phyloP scores from a whole-genome alignment of 1,284 basidiomycete species.

The Trametes sp. region DNA sequence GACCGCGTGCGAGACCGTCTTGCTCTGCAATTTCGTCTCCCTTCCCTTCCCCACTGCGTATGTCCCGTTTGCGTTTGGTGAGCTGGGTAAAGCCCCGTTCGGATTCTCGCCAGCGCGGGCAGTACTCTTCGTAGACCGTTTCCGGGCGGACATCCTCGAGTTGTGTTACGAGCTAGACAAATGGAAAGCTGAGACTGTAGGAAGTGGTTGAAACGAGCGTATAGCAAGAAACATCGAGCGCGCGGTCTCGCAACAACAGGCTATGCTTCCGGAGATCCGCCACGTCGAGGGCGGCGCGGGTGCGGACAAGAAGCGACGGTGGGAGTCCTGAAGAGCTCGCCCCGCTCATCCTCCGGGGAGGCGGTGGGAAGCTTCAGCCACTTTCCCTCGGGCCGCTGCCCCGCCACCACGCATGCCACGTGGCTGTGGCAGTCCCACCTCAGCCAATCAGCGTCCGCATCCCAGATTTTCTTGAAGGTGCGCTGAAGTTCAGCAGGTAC shows the following conservation, averaged over 20 bases:
- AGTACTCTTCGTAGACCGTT: not conserved
- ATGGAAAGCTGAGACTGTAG: not conserved
- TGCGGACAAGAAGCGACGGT: not conserved
- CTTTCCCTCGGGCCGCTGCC: not conserved
- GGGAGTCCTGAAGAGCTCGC: not conserved
- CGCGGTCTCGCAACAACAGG: not conserved
- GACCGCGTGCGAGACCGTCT: slow-evolving; percentile 26
- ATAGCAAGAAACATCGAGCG: slow-evolving; percentile 2
- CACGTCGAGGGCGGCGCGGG: not conserved
- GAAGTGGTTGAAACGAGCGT: not conserved
- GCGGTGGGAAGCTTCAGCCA: not conserved
- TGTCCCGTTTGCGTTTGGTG: slow-evolving; percentile 11
- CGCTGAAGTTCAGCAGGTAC: slow-evolving; percentile 1
- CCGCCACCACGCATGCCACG: not conserved
- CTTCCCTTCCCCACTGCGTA: not conserved
- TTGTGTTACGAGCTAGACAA: not conserved
- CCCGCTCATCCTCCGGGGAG: not conserved
- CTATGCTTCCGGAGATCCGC: not conserved
- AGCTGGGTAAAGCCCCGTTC: not conserved
- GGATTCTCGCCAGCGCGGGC: not conserved
- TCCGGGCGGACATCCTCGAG: slow-evolving; percentile 1
- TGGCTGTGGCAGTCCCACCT: not conserved
- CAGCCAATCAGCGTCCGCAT: slow-evolving; percentile 29
- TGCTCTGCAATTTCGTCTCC: not conserved
- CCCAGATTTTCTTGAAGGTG: slow-evolving; percentile 32